Conservation (phyloP, 192 early-diverging fungal species). For the Coemansia sp. region DNA sequence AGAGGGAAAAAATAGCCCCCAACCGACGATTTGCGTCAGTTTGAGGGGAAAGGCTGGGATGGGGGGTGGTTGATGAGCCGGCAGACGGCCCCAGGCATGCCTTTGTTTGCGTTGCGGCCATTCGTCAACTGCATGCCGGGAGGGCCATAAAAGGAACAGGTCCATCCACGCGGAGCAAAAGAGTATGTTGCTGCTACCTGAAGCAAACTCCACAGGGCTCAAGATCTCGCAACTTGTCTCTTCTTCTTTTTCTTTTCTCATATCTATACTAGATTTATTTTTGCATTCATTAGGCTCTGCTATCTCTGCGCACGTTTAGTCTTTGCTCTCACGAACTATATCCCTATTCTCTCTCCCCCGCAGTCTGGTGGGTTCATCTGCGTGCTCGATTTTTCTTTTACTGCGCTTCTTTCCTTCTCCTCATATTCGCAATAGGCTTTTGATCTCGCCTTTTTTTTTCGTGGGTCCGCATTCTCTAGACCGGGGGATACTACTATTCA, state of each 20-base stretch:
- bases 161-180: background rate
- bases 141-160: background rate
- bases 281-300: background rate
- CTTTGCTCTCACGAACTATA: background rate
- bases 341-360: background rate
- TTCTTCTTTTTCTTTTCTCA: background rate
- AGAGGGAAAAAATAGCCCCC: background rate
- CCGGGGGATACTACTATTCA: background rate
- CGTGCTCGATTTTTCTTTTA: background rate
- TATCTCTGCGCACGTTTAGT: background rate
- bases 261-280: background rate
- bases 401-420: background rate
- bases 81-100: background rate
- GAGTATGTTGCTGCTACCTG: background rate
- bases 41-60: background rate
- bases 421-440: background rate
- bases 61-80: background rate
- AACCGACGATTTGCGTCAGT: background rate
- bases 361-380: background rate
- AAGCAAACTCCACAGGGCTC: background rate
- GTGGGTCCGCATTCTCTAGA: background rate
- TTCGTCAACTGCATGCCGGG: background rate
- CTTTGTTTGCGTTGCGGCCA: background rate
- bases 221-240: slow-evolving; percentile 2
- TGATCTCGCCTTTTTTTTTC: slow-evolving; percentile 5